Percentiles rank a stretch among this genome's conserved stretches.
Evolutionary conservation across 2,329 filamentous ascomycete genomes (phyloP).

Genomic region (Pyricularia grisea): DNA sequence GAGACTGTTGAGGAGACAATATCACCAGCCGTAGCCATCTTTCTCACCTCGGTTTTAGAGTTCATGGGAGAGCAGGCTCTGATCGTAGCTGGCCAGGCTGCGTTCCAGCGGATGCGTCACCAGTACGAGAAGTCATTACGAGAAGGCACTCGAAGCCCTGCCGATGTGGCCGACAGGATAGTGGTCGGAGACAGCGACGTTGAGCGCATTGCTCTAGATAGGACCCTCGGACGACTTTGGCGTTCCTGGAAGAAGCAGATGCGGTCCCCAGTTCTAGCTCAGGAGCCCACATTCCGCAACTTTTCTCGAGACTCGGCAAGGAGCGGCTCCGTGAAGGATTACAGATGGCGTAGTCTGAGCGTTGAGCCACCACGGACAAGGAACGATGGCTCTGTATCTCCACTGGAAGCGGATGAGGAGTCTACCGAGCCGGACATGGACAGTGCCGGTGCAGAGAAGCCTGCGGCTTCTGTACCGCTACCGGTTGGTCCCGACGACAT

Average conservation of each 20-base stretch:
- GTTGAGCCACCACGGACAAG: conserved; percentile 10
- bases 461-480: conserved; percentile 55
- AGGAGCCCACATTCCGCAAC: conserved; percentile 24
- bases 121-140: conserved; percentile 51
- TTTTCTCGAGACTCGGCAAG: conserved; percentile 37
- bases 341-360: conserved; percentile 27
- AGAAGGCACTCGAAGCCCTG: conserved; percentile 35
- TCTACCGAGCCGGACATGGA: conserved; percentile 3
- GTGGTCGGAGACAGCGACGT: conserved; percentile 87
- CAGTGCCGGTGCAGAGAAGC: conserved; percentile 24
- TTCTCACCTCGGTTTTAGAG: conserved; percentile 88
- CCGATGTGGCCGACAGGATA: conserved; percentile 52
- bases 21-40: conserved; percentile 88
- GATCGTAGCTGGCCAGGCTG: conserved; percentile 76
- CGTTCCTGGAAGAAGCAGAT: conserved; percentile 88
- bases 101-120: conserved; percentile 56
- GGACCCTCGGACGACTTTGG: conserved; percentile 84
- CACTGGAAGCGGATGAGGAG: conserved; percentile 8
- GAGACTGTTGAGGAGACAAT: conserved; percentile 59
- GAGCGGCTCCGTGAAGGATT: conserved; percentile 20
- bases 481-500: conserved; percentile 60
- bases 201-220: conserved; percentile 84
- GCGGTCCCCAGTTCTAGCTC: conserved; percentile 43
- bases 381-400: conserved; percentile 3
- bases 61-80: conserved; percentile 88